Conservation (phyloP, 164 flowering plant species). For the Chloranthus sessilifolius region DNA sequence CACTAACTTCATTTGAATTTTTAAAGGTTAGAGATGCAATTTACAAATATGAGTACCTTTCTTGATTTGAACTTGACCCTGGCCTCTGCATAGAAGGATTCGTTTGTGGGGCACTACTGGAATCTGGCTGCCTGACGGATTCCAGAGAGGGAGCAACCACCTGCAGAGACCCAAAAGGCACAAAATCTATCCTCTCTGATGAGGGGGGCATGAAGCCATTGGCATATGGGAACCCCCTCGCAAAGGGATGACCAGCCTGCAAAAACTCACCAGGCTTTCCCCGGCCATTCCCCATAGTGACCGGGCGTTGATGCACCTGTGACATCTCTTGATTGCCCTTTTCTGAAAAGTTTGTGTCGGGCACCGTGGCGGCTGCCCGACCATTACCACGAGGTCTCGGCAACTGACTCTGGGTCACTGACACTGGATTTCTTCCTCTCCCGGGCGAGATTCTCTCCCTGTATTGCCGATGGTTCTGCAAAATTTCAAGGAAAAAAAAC, state of each 20-base stretch:
- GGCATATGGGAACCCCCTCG: constrained; percentile 16
- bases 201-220: constrained; percentile 25
- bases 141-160: constrained; percentile 14
- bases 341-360: constrained; percentile 26
- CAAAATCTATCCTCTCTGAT: constrained; percentile 33
- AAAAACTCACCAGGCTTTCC: constrained; percentile 20
- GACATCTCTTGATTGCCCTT: constrained; percentile 20
- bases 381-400: constrained; percentile 46
- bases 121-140: constrained; percentile 16
- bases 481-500: constrained; percentile 12
- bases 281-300: constrained; percentile 14
- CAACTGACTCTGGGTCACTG: constrained; percentile 6
- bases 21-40: neutral
- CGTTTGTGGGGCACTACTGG: neutral
- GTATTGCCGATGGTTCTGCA: constrained; percentile 54
- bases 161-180: constrained; percentile 22
- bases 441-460: constrained; percentile 32
- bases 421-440: constrained; percentile 43
- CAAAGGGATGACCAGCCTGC: constrained; percentile 18
- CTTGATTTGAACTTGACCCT: constrained; percentile 18
- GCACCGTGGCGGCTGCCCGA: constrained; percentile 12
- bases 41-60: constrained; percentile 31
- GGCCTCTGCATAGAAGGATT: constrained; percentile 16
- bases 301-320: neutral
- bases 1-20: too few species aligned